Conservation (phyloP, 805 yeast species). For the Tetrapisispora namnaoensis region DNA sequence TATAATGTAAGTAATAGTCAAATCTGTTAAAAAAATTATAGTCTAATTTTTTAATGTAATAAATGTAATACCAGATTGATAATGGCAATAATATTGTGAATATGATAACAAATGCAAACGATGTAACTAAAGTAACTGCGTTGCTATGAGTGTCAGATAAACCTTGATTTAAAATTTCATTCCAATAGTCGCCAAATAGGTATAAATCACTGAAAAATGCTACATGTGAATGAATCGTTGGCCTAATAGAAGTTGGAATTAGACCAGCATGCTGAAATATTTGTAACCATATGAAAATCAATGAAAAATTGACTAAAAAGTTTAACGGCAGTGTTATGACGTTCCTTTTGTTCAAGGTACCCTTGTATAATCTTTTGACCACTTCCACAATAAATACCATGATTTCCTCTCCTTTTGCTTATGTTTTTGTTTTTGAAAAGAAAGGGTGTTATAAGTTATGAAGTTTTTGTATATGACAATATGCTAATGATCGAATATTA, state of each 20-base stretch:
- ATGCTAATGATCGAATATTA: too few species aligned
- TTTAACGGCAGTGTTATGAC: constrained; percentile 33
- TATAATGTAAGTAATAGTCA: constrained; percentile 16
- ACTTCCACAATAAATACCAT: constrained; percentile 1
- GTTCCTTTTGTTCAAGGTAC: constrained; percentile 30
- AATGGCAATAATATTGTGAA: constrained; percentile 15
- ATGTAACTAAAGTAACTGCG: constrained; percentile 9
- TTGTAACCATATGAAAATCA: constrained; percentile 44
- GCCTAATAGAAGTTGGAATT: constrained; percentile 46
- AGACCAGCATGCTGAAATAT: constrained; percentile 51
- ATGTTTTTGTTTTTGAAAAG: neutral
- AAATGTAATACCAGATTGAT: constrained; percentile 20
- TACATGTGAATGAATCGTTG: constrained; percentile 40
- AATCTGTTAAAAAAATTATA: constrained; percentile 20
- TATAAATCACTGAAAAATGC: constrained; percentile 31
- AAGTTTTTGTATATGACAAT: too few species aligned
- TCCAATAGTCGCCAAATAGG: constrained; percentile 25
- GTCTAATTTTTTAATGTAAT: constrained; percentile 14
- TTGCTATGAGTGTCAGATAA: constrained; percentile 6
- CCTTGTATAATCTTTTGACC: constrained; percentile 13
- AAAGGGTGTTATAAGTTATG: too few species aligned
- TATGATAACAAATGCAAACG: constrained; percentile 10
- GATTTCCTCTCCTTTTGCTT: neutral
- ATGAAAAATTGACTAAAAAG: constrained; percentile 42
- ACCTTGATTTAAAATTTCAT: constrained; percentile 18